Conservation (phyloP, 2,329 filamentous ascomycete genomes). For the Xenoacremonium recifei region DNA sequence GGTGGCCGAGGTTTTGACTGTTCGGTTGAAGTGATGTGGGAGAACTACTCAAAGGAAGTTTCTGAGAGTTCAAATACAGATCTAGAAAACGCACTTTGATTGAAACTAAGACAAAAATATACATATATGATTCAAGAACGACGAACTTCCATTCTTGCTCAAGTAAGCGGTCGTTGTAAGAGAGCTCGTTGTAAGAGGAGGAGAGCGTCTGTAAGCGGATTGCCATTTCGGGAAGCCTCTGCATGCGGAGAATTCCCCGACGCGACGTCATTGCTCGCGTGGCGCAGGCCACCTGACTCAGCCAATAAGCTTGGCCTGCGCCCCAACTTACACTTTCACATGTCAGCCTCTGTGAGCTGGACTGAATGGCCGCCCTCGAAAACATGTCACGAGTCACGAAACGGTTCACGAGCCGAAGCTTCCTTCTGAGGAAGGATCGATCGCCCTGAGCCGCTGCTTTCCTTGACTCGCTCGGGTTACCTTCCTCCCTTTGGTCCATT, state of each 20-base stretch:
- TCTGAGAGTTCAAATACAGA: too few relatives aligned
- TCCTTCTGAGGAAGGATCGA: background rate
- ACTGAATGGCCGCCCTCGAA: background rate
- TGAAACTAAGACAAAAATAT: too few relatives aligned
- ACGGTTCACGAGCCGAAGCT: slow-evolving; percentile 1
- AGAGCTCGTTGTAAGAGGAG: too few relatives aligned
- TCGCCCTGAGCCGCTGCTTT: background rate
- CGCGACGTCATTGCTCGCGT: background rate
- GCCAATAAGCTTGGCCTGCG: slow-evolving; percentile 1
- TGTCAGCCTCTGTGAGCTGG: slow-evolving; percentile 19
- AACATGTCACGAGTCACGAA: slow-evolving; percentile 23
- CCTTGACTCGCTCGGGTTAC: background rate
- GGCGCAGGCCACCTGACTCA: background rate
- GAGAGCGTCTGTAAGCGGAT: too few relatives aligned
- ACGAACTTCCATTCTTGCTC: too few relatives aligned
- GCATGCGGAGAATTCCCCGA: background rate
- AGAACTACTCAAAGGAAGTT: too few relatives aligned
- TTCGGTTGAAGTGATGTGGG: too few relatives aligned
- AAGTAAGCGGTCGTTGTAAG: too few relatives aligned
- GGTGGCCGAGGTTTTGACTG: too few relatives aligned
- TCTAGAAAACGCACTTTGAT: too few relatives aligned
- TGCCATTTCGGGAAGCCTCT: slow-evolving; percentile 16
- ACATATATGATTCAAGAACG: too few relatives aligned
- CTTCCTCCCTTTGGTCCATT: background rate
- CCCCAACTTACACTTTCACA: slow-evolving; percentile 24